Percentiles rank a stretch among this genome's conserved stretches.
phyloP scores from a whole-genome alignment of 345 rosid species.

The Rhodamnia rubescens region DNA sequence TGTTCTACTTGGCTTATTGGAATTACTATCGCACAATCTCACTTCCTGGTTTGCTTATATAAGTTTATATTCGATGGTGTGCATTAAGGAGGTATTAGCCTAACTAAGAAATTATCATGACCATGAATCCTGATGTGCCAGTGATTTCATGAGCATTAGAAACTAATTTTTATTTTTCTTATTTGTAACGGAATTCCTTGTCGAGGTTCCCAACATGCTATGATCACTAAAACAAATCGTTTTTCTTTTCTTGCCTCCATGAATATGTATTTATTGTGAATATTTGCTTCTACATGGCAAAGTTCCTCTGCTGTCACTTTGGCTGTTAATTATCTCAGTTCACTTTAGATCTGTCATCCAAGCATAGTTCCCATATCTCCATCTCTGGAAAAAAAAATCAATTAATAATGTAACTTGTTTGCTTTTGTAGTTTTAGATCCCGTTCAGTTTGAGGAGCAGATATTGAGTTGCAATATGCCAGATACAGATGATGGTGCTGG shows the following conservation, averaged over 20 bases:
- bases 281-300: not conserved
- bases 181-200: not conserved
- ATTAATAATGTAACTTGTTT: not conserved
- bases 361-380: not conserved
- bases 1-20: not conserved
- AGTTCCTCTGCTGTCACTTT: not conserved
- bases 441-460: constrained; percentile 37
- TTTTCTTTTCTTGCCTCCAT: not conserved
- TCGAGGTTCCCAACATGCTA: not conserved
- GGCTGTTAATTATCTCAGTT: not conserved
- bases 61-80: not conserved
- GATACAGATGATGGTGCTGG: constrained; percentile 42
- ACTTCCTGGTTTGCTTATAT: not conserved
- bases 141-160: not conserved
- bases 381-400: not conserved
- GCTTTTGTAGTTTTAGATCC: constrained; percentile 17
- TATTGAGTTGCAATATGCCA: constrained; percentile 34
- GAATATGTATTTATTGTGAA: not conserved
- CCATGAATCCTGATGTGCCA: not conserved
- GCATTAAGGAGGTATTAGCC: not conserved
- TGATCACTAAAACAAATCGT: not conserved
- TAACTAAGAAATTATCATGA: not conserved
- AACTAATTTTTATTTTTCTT: not conserved
- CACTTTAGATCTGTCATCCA: not conserved
- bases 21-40: not conserved